A percentile compares a stretch with the other conserved stretches of the same genome.
Evolutionary conservation across 2,329 filamentous ascomycete species (phyloP).

Genomic region (Dothideomycetes sp.): DNA sequence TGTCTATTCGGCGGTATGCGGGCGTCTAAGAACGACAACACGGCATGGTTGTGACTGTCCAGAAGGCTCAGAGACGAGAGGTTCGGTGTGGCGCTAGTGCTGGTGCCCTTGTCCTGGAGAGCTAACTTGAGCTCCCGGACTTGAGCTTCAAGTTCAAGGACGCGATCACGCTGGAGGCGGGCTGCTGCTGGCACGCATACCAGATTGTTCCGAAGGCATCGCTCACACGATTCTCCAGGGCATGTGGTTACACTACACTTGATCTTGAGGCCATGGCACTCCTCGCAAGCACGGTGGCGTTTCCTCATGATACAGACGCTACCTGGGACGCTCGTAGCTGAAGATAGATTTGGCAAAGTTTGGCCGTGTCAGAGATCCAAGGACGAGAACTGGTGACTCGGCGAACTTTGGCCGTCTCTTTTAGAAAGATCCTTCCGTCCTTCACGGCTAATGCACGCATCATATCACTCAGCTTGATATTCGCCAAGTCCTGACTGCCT

Average conservation of each 20-base stretch:
- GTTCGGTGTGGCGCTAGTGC: background rate
- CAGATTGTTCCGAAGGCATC: slow-evolving; percentile 22
- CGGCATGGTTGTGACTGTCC: background rate
- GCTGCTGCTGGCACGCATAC: slow-evolving; percentile 21
- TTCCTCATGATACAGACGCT: slow-evolving; percentile 2
- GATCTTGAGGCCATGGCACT: slow-evolving; percentile 22
- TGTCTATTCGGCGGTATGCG: background rate
- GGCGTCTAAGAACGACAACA: slow-evolving; percentile 1
- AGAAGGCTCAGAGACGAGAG: background rate
- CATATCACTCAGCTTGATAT: no score
- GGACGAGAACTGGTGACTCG: no score
- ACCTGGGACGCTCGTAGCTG: background rate
- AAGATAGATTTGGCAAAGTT: background rate
- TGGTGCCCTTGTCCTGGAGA: background rate
- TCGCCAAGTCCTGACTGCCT: no score
- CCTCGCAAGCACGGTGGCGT: slow-evolving; percentile 19
- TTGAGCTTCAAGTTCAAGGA: slow-evolving; percentile 24
- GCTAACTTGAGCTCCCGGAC: slow-evolving; percentile 13
- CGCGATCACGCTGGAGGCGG: slow-evolving; percentile 20
- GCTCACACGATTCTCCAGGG: slow-evolving; percentile 18
- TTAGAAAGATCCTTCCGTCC: no score
- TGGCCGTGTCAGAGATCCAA: no score
- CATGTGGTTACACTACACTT: slow-evolving; percentile 21
- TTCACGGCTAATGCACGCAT: no score
- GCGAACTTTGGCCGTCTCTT: background rate